These are phyloP conservation scores for Globisporangium nagaii DNA, from an alignment of 352 stramenopile genomes.

Conservation along the genomic window DNA sequence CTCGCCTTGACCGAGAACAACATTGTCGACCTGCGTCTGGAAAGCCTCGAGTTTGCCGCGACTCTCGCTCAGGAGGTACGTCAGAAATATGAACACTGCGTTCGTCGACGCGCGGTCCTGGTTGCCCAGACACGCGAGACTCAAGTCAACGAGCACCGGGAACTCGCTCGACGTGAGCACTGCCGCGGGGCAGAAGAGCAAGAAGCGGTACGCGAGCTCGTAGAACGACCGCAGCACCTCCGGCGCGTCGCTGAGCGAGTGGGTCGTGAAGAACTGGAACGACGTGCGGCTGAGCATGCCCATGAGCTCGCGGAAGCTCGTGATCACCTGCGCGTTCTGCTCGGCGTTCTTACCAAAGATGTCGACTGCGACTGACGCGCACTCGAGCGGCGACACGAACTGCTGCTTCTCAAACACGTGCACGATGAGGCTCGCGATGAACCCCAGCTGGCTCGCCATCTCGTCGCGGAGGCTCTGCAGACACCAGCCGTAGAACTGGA, in stretches of 20 bases:
- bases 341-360: constrained; percentile 49
- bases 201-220: constrained; percentile 61
- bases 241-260: constrained; percentile 49
- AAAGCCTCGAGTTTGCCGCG: constrained; percentile 37
- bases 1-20: constrained; percentile 26
- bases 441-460: constrained; percentile 41
- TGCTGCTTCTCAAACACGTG: constrained; percentile 46
- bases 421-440: constrained; percentile 52
- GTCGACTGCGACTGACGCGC: constrained; percentile 55
- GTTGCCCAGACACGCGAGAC: constrained; percentile 52
- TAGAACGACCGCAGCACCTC: constrained; percentile 65
- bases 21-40: constrained; percentile 34
- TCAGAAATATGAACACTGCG: constrained; percentile 61
- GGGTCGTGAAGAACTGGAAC: constrained; percentile 60
- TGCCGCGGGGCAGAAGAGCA: constrained; percentile 63
- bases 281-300: constrained; percentile 49
- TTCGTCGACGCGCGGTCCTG: constrained; percentile 64
- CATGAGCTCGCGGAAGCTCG: constrained; percentile 53
- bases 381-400: constrained; percentile 63
- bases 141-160: constrained; percentile 51
- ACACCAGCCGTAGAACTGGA: constrained; percentile 69
- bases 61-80: constrained; percentile 54
- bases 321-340: constrained; percentile 29
- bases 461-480: constrained; percentile 56
- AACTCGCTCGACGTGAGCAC: constrained; percentile 55